A percentile compares a stretch with the other conserved stretches of the same genome.
Evolutionary conservation across 345 rosid genomes (phyloP).

Genomic region (Iberis pinnata): DNA sequence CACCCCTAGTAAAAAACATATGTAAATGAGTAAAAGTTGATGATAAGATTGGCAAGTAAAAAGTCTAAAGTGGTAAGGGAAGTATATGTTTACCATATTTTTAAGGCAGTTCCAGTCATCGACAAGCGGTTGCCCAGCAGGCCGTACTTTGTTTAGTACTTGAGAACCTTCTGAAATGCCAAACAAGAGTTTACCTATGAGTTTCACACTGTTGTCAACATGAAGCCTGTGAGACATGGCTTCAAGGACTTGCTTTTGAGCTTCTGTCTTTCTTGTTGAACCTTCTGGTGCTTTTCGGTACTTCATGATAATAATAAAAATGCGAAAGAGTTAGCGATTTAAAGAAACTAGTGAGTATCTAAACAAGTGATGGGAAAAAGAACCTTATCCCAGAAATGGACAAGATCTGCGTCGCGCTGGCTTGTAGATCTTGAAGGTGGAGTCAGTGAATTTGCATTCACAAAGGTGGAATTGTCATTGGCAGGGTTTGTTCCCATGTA

Average conservation of each 20-base stretch:
- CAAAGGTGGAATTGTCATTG: slow-evolving; percentile 73
- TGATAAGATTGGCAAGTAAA: slow-evolving; percentile 2
- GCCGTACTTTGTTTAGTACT: slow-evolving; percentile 50
- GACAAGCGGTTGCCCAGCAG: slow-evolving; percentile 79
- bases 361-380: slow-evolving; percentile 8
- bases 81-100: slow-evolving; percentile 47
- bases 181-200: slow-evolving; percentile 75
- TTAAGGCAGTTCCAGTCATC: slow-evolving; percentile 95
- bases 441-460: slow-evolving; percentile 55
- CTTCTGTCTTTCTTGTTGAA: slow-evolving; percentile 57
- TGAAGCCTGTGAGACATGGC: slow-evolving; percentile 91
- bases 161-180: slow-evolving; percentile 65
- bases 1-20: no score
- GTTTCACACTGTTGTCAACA: slow-evolving; percentile 66
- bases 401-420: slow-evolving; percentile 97
- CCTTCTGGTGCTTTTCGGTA: slow-evolving; percentile 92
- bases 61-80: background rate
- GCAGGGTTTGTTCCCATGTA: slow-evolving; percentile 93
- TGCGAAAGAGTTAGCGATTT: background rate
- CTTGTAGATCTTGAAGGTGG: slow-evolving; percentile 60
- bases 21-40: background rate
- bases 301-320: slow-evolving; percentile 36
- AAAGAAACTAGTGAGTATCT: background rate
- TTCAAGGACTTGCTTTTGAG: slow-evolving; percentile 77
- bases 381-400: slow-evolving; percentile 96